These are phyloP conservation scores for Leccinum longicurvipes DNA, from an alignment of 768 basidiomycete species.

Conservation along the genomic window DNA sequence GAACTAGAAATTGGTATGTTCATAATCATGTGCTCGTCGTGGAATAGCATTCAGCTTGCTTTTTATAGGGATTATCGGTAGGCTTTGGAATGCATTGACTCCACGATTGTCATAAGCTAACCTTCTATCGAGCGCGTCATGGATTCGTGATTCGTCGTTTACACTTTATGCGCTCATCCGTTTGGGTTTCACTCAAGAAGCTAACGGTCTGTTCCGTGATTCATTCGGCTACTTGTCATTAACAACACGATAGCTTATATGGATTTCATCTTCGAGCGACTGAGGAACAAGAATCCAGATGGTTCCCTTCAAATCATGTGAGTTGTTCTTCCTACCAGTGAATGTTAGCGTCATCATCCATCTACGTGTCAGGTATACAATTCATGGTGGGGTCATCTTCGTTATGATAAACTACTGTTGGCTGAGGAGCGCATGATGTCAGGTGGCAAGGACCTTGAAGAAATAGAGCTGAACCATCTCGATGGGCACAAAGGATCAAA, in stretches of 20 bases:
- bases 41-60: not conserved
- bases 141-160: conserved; percentile 97
- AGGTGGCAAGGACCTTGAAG: conserved; percentile 79
- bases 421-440: not conserved
- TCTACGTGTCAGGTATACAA: conserved; percentile 58
- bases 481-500: conserved; percentile 86
- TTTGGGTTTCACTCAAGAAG: conserved; percentile 91
- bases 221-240: not conserved
- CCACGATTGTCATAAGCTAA: not conserved
- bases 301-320: conserved; percentile 94
- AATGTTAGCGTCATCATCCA: not conserved
- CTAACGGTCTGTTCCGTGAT: conserved; percentile 55
- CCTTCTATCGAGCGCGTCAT: conserved; percentile 53
- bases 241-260: conserved; percentile 58
- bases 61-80: conserved; percentile 61
- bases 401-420: not conserved
- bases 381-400: conserved; percentile 57
- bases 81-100: not conserved
- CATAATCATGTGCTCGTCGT: not conserved
- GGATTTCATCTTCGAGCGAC: conserved; percentile 84
- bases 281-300: conserved; percentile 82
- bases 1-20: conserved; percentile 81
- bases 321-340: not conserved
- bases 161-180: conserved; percentile 92
- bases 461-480: conserved; percentile 80